Evolutionary conservation across 1,284 basidiomycete genomes (phyloP), one percentile per base, ranked within the genome.

Genomic region (Schizophyllum amplum): DNA sequence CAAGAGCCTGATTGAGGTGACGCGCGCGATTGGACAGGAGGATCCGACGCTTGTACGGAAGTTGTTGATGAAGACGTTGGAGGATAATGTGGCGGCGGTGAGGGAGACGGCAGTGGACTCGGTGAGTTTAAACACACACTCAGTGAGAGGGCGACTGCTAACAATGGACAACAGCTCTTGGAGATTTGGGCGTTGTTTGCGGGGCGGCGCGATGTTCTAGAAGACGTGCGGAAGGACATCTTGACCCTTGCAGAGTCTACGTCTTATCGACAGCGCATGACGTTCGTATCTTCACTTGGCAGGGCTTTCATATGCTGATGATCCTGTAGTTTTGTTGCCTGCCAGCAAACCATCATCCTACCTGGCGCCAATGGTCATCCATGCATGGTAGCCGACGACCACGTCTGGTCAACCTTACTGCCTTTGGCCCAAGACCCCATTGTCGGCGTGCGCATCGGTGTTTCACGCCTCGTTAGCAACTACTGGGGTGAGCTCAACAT

Each of bases 381-480:
- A 50, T 50, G 48, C 20, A 22, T 50, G 24, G 48, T 21, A 3
- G 48, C 48, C 69, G n/a, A 60, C 68, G 42, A 71, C 77, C 15
- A 67, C 75, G 24, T 88, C 60, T 81, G 92, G 69, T 71, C 76
- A 52, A 71, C 77, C 15, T 71, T 97, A 11, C 71, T 75, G 26
- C 66, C 69, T 52, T 77, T 97, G 52, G 81, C 82, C 15, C 66
- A 74, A 42, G 92, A 96, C 67, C 68, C 67, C n/a, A 83, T 98
- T 23, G 76, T 92, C 53, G 94, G 94, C 64, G 93, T 98, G 51
- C 82, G 94, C 48, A 92, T 98, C 58, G 87, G 84, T 5, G 78
- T 95, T 1, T 87, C 94, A 13, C 81, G 90, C 50, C 75, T 90
- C 26, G 71, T 84, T 21, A 80, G 80, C 46, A 68, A 72, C 48